These are phyloP conservation scores for Pistacia vera DNA, from an alignment of 345 rosid species.

Conservation along the genomic window DNA sequence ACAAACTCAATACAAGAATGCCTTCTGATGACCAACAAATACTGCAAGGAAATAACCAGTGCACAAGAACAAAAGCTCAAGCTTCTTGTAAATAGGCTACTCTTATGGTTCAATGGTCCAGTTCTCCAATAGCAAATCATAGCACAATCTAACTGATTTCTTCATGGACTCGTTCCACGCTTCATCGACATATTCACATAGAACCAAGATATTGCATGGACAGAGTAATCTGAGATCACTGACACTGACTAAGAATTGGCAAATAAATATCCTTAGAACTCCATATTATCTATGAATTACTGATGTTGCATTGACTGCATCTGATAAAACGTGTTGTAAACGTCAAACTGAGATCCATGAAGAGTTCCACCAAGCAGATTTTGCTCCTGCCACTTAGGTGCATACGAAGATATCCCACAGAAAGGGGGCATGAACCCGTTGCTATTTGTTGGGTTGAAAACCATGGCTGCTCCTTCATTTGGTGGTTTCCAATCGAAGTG, in stretches of 20 bases:
- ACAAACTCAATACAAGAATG: constrained; percentile 13
- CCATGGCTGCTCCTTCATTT: constrained; percentile 33
- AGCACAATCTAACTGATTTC: constrained; percentile 28
- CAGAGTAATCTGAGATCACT: constrained; percentile 22
- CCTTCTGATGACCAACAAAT: constrained; percentile 16
- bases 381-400: constrained; percentile 63
- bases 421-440: constrained; percentile 43
- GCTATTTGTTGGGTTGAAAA: constrained; percentile 37
- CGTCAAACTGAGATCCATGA: constrained; percentile 53
- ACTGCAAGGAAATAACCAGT: constrained; percentile 19
- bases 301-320: constrained; percentile 53
- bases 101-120: constrained; percentile 30
- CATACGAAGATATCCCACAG: constrained; percentile 59
- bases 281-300: constrained; percentile 19
- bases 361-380: constrained; percentile 49
- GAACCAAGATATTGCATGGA: constrained; percentile 18
- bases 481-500: constrained; percentile 42
- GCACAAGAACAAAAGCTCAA: constrained; percentile 19
- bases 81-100: constrained; percentile 32
- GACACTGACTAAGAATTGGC: constrained; percentile 10
- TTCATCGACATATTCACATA: constrained; percentile 41
- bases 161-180: constrained; percentile 24
- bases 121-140: constrained; percentile 34
- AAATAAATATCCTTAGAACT: constrained; percentile 24
- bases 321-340: constrained; percentile 40